phyloP scores from a whole-genome alignment of 441 rosid species.

The Kokia cookei region DNA sequence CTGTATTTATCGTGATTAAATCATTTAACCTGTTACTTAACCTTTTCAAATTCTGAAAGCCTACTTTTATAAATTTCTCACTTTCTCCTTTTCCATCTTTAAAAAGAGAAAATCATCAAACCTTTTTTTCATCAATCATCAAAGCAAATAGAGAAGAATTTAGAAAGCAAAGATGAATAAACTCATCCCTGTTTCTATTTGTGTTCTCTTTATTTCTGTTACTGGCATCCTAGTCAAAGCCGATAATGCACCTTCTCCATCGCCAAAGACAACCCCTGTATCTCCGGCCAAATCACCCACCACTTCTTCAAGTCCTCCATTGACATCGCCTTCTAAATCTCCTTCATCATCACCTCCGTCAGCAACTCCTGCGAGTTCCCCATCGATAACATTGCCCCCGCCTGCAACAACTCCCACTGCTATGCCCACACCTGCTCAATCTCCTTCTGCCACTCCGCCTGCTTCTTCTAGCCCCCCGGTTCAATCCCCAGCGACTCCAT shows the following conservation, averaged over 20 bases:
- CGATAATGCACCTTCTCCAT: constrained; percentile 35
- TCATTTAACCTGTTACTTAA: not conserved
- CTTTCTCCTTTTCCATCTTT: not conserved
- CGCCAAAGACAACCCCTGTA: not conserved
- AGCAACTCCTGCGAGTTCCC: not conserved
- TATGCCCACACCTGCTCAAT: not conserved
- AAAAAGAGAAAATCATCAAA: not conserved
- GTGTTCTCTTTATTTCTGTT: constrained; percentile 15
- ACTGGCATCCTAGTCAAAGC: constrained; percentile 20
- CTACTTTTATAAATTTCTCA: not conserved
- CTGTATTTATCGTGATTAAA: too few relatives aligned
- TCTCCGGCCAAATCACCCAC: constrained; percentile 14
- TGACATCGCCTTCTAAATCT: constrained; percentile 12
- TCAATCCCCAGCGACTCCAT: constrained; percentile 9
- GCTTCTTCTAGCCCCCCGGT: constrained; percentile 22
- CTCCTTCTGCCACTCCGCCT: constrained; percentile 21
- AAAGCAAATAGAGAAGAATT: not conserved
- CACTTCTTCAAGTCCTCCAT: constrained; percentile 19
- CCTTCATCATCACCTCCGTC: constrained; percentile 17
- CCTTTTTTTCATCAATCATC: not conserved
- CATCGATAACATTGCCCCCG: not conserved
- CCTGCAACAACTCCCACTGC: constrained; percentile 7
- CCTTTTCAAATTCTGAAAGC: not conserved
- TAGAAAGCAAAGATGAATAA: constrained; percentile 5
- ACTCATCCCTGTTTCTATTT: constrained; percentile 7